phyloP scores from a whole-genome alignment of 805 yeast species.

The Teunomyces aglyptinius region DNA sequence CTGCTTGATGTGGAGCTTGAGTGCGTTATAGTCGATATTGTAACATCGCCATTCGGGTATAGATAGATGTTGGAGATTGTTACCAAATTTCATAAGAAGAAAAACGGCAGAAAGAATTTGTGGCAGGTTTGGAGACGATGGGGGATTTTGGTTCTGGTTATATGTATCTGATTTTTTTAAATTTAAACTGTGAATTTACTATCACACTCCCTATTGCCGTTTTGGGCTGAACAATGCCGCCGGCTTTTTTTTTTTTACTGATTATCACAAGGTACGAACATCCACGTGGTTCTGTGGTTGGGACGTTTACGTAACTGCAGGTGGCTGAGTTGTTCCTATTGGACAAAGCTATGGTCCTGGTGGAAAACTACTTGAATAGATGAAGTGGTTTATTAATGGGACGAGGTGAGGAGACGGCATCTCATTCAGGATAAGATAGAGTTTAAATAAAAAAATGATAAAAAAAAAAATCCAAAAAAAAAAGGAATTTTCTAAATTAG shows the following conservation, averaged over 20 bases:
- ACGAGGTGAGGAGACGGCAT: neutral
- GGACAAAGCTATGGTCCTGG: too few species aligned
- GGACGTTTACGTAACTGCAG: neutral
- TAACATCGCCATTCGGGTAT: conserved; percentile 86
- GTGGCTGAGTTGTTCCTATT: too few species aligned
- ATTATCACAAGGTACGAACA: neutral
- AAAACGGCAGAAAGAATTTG: neutral
- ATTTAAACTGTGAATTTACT: neutral
- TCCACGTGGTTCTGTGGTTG: neutral
- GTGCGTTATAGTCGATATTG: conserved; percentile 78
- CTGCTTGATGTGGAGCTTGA: conserved; percentile 62
- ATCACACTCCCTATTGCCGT: conserved; percentile 7
- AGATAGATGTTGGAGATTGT: conserved; percentile 68
- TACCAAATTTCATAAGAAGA: conserved; percentile 84
- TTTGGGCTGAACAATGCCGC: conserved; percentile 1
- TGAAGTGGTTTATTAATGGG: too few species aligned
- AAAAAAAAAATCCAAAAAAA: neutral
- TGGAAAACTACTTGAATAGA: too few species aligned
- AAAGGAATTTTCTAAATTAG: neutral
- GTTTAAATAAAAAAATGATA: neutral
- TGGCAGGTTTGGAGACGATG: neutral
- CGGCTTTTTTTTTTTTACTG: neutral
- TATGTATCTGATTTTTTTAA: too few species aligned
- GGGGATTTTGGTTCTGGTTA: too few species aligned
- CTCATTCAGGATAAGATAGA: neutral